These are phyloP conservation scores for Beauveria varroae DNA, from an alignment of 2,329 filamentous ascomycete genomes.

Conservation along the genomic window DNA sequence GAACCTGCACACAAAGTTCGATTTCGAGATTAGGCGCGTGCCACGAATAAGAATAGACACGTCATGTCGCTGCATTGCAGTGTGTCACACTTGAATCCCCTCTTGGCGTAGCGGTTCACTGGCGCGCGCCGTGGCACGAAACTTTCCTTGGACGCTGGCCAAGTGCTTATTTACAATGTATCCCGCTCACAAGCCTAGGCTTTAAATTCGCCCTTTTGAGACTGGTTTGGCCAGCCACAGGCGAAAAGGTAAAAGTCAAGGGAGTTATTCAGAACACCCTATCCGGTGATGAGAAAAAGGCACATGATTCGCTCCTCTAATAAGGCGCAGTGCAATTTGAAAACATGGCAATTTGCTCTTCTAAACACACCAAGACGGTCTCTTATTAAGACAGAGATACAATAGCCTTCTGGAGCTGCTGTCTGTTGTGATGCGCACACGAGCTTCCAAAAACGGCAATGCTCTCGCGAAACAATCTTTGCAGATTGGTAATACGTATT, in stretches of 20 bases:
- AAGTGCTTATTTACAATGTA: neutral
- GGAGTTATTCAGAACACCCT: neutral
- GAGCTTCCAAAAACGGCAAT: slow-evolving; percentile 2
- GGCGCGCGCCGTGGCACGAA: neutral
- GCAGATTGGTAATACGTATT: neutral
- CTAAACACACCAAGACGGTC: neutral
- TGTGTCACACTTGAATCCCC: neutral
- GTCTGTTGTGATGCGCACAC: neutral
- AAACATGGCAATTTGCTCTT: neutral
- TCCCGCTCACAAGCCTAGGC: slow-evolving; percentile 7
- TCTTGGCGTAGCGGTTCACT: slow-evolving; percentile 5
- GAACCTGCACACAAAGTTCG: neutral
- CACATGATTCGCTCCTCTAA: neutral
- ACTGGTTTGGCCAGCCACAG: too few species aligned
- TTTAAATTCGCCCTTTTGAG: too few species aligned
- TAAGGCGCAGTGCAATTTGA: too few species aligned
- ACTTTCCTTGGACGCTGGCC: neutral
- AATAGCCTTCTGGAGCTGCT: neutral
- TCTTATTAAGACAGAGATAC: neutral
- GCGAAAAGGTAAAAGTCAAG: too few species aligned
- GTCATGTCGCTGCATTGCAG: neutral
- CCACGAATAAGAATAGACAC: neutral
- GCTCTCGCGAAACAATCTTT: neutral
- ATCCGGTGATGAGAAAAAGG: neutral
- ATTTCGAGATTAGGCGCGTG: neutral